Evolutionary conservation across 2,329 filamentous ascomycete genomes (phyloP).

Genomic region (Lachnellula subtilissima): DNA sequence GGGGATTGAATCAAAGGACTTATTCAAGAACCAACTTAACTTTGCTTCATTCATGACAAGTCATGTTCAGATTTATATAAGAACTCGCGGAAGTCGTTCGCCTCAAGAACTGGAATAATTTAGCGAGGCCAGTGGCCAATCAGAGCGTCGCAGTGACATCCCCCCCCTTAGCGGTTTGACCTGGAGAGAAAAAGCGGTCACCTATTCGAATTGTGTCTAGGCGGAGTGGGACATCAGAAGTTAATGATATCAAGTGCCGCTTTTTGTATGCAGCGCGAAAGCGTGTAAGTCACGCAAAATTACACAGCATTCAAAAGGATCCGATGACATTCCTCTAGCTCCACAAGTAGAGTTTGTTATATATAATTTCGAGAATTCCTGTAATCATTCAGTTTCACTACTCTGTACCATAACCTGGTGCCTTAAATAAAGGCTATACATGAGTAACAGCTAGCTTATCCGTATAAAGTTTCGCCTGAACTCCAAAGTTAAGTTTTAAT

Average conservation of each 20-base stretch:
- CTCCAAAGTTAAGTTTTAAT: constrained; percentile 20
- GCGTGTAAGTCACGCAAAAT: too few relatives aligned
- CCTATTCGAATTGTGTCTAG: background rate
- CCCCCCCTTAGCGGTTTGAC: background rate
- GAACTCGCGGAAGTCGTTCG: background rate
- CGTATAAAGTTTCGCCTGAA: constrained; percentile 1
- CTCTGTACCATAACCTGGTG: background rate
- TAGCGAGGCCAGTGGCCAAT: background rate
- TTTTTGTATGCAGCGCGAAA: too few relatives aligned
- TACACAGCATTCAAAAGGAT: too few relatives aligned
- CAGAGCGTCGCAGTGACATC: constrained; percentile 5
- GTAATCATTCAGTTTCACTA: too few relatives aligned
- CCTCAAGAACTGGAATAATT: background rate
- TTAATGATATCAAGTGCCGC: too few relatives aligned
- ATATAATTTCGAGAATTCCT: too few relatives aligned
- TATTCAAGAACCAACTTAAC: background rate
- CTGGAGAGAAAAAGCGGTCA: background rate
- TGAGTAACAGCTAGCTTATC: background rate
- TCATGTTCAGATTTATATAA: background rate
- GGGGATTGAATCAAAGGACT: background rate
- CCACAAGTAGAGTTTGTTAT: too few relatives aligned
- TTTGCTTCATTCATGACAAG: background rate
- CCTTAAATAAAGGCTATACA: background rate
- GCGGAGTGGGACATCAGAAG: background rate
- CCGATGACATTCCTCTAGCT: too few relatives aligned